Evolutionary conservation across 2,329 filamentous ascomycete species (phyloP), one percentile per base, ranked within the genome.

Genomic region (Aurifilum marmelostoma): DNA sequence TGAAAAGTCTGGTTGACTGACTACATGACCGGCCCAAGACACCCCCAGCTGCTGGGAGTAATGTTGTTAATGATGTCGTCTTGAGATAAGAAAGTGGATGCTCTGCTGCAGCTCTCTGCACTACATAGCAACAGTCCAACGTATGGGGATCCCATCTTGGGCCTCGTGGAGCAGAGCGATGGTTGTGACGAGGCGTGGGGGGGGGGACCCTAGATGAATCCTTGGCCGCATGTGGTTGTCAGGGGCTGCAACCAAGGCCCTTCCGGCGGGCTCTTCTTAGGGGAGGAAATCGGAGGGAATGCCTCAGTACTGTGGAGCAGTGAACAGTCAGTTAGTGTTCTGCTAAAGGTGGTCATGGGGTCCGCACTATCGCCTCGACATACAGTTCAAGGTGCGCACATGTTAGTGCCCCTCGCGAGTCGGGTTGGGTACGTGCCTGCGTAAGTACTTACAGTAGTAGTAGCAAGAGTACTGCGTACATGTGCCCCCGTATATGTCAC

Each of bases 201-300:
- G 50, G 11, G 52, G 52, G 27, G 8, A 4, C 27, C 59, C 37
- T 27, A 14, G 39, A 47, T 7, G 18, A 47, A 43, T 61, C 59
- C 59, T 43, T 24, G 59, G 37, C n/a, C 5, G 59, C 59, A 62
- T 43, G 59, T 62, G 59, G 59, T 29, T 11, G 59, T 62, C 59
- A 62, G 59, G 59, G 59, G 59, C 14, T 56, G 52, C 52, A 18
- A 29, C 24, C 52, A 29, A 18, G 14, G 52, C 5, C 4, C 24
- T 32, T 8, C 24, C 21, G 8, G 4, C 9, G 11, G 37, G 37
- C 4, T 11, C 37, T 2, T 39, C 12, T 39, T 12, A 39, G 37
- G 37, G 34, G 34, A 34, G 8, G 34, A 4, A 4, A 8, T 34
- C 3, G 1, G 3, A 9, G n/a, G 8, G n/a, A 8, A 52, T 52